phyloP scores from a whole-genome alignment of 345 rosid species.

The Populus ilicifolia region DNA sequence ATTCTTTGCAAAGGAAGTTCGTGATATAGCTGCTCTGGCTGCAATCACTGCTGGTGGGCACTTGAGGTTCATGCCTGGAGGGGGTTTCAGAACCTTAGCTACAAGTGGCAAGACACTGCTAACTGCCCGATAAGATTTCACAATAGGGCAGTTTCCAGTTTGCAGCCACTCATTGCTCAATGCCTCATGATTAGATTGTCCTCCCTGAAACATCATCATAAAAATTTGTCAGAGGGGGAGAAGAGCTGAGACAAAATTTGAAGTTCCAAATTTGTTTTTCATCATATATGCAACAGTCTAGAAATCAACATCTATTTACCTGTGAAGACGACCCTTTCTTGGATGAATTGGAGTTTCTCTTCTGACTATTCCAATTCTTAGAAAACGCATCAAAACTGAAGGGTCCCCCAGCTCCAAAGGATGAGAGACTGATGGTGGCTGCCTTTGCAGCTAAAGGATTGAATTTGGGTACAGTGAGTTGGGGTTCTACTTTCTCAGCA shows the following conservation, averaged over 20 bases:
- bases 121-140: slow-evolving; percentile 84
- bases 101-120: slow-evolving; percentile 73
- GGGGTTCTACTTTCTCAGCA: slow-evolving; percentile 34
- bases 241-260: not conserved
- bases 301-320: slow-evolving; percentile 35
- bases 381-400: slow-evolving; percentile 81
- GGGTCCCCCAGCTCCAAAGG: slow-evolving; percentile 81
- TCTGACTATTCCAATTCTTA: slow-evolving; percentile 53
- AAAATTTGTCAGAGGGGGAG: slow-evolving; percentile 8
- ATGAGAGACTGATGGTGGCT: slow-evolving; percentile 89
- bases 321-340: slow-evolving; percentile 62
- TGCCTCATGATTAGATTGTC: slow-evolving; percentile 65
- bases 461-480: slow-evolving; percentile 43
- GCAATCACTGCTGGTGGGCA: slow-evolving; percentile 83
- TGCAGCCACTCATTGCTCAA: slow-evolving; percentile 78
- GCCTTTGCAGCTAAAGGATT: slow-evolving; percentile 96
- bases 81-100: slow-evolving; percentile 75
- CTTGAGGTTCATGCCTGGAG: slow-evolving; percentile 58
- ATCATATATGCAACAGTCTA: not conserved
- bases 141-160: slow-evolving; percentile 88
- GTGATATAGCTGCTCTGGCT: slow-evolving; percentile 86
- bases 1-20: slow-evolving; percentile 83
- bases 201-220: slow-evolving; percentile 44
- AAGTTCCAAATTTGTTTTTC: not conserved
- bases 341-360: slow-evolving; percentile 54